Evolutionary conservation across 495 filamentous ascomycete genomes (phyloP).

Genomic region (Neurospora cerealis): DNA sequence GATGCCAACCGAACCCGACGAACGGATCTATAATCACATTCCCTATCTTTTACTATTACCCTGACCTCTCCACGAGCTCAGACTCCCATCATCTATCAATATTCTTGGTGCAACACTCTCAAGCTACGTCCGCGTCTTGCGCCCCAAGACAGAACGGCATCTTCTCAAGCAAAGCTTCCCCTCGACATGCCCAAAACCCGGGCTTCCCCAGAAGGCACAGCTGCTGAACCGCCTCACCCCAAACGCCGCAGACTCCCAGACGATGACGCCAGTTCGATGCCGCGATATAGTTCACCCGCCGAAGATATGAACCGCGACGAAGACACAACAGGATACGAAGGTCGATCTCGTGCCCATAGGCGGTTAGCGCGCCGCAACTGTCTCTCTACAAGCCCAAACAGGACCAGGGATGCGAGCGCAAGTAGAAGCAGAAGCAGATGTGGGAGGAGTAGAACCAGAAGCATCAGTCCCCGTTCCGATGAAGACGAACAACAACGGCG

Average conservation of each 20-base stretch:
- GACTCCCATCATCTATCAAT: background rate
- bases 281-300: conserved; percentile 24
- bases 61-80: background rate
- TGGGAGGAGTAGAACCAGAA: conserved; percentile 2
- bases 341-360: conserved; percentile 11
- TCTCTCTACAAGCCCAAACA: conserved; percentile 21
- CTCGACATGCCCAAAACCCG: background rate
- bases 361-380: conserved; percentile 33
- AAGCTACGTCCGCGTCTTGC: background rate
- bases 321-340: background rate
- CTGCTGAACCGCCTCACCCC: conserved; percentile 29
- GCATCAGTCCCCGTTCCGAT: conserved; percentile 3
- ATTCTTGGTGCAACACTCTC: background rate
- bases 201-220: conserved; percentile 12
- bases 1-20: background rate
- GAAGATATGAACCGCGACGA: conserved; percentile 1
- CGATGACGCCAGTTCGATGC: conserved; percentile 28
- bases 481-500: conserved; percentile 11
- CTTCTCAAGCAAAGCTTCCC: background rate
- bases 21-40: background rate
- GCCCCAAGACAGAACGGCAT: background rate
- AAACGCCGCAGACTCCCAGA: conserved; percentile 48
- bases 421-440: conserved; percentile 18
- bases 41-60: background rate
- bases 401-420: conserved; percentile 1